phyloP scores from a whole-genome alignment of 441 rosid species.

The Erodium trifolium region DNA sequence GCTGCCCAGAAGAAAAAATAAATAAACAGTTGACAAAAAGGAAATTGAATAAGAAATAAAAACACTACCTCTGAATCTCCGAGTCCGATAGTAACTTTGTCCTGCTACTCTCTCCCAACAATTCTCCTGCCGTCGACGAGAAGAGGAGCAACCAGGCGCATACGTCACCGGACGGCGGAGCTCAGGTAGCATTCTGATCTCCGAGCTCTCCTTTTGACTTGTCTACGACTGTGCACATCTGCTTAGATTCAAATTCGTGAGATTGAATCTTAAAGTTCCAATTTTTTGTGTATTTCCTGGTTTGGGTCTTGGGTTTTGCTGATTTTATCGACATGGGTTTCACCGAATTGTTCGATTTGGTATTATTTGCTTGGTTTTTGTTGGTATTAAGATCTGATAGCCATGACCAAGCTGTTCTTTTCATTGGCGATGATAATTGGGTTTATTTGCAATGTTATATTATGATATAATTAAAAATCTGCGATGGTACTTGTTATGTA shows the following conservation, averaged over 20 bases:
- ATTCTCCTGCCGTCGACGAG: background rate
- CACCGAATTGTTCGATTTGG: background rate
- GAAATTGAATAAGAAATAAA: background rate
- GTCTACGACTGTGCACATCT: background rate
- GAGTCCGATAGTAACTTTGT: background rate
- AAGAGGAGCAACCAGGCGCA: background rate
- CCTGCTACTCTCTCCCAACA: background rate
- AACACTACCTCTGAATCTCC: background rate
- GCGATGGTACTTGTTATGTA: too few relatives aligned
- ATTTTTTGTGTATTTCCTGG: background rate
- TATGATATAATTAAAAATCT: too few relatives aligned
- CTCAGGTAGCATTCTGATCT: background rate
- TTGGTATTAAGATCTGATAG: background rate
- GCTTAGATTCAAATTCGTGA: background rate
- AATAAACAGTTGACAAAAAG: background rate
- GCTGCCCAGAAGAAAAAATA: background rate
- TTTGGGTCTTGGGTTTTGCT: background rate
- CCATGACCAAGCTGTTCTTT: background rate
- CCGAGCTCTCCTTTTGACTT: background rate
- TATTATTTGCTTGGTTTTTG: background rate
- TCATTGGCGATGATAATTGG: too few relatives aligned
- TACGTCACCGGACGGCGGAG: background rate
- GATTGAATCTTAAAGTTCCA: background rate
- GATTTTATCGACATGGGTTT: constrained; percentile 1
- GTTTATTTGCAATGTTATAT: too few relatives aligned